Evolutionary conservation across 2,329 filamentous ascomycete species (phyloP), one percentile per base, ranked within the genome.

Genomic region (Microdochium bolleyi): DNA sequence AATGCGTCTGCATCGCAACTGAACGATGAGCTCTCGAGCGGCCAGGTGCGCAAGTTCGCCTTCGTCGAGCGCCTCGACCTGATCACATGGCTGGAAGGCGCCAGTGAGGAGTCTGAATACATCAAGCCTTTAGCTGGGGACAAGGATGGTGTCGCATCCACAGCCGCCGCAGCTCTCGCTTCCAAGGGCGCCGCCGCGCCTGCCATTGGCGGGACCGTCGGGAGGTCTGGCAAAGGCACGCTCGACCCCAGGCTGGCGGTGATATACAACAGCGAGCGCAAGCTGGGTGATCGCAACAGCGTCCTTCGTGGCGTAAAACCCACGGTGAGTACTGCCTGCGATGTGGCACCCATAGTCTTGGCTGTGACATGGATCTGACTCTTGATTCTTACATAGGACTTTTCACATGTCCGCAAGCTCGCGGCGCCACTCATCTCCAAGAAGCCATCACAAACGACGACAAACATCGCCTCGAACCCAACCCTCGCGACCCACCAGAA

Each of bases 31-130:
- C 76, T 96, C 11, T 76, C 74, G 1, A 75, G 76, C 21, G 85
- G 85, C 53, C 83, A 83, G 60, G 89, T 96, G 24, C 87, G 92
- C 70, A 95, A 94, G 67, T 74, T 97, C 58, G 85, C 89, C 37
- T 99, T 96, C 71, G 88, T 95, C 54, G 92, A 96, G 75, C 85
- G 89, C 52, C 73, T 96, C 52, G 92, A 97, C 68, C 76, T 99
- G 57, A 90, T 95, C 61, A 92, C 90, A 19, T 99, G 91, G 89
- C 76, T 99, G 52, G 89, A 92, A 64, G 92, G 92, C 38, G 89
- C 90, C 49, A 88, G 87, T 50, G 89, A 92, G 65, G 89, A 95
- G 64, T 92, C 87, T 69, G 92, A 97, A 68, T 94, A 92, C 67
- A 96, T 99, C 72, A 91, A 88, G 69, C 85, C 89, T 9, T 70